Base-by-base conservation (phyloP, 2,329 filamentous ascomycete species). In the Trichoderma simmonsii region DNA sequence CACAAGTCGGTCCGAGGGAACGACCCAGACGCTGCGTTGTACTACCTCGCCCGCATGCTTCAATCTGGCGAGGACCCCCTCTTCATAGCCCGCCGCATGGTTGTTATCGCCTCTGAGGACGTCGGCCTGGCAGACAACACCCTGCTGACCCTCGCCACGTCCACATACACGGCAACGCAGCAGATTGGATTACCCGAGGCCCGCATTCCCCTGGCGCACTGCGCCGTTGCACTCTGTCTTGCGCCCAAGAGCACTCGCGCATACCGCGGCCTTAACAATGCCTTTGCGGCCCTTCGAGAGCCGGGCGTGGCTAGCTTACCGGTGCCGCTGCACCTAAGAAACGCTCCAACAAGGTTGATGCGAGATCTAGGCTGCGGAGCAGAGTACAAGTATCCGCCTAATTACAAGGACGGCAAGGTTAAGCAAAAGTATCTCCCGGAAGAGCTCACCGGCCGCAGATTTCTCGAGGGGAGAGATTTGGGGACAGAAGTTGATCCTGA, bases 181-280 rank as follows among this genome's bases (percentile, higher is more conserved):
- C 95, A 96, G 81, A 93, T 99, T 67, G 96, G 96, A 30, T 93
- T 98, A 88, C 96, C 96, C 1, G 96, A 99, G 82, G 95, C 94
- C 21, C 89, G 95, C 9, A 98, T 98, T 77, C 94, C 95, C 67
- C 87, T 99, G 6, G 95, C 93, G 0, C 96, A 99, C 82, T 93
- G 91, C 76, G 88, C 93, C 8, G 92, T 96, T 0, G 95, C 96
- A 0, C 86, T 98, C 63, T 88, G 91, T 4, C 84, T 94, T 18
- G 92, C 95, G 0, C 92, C 91, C 2, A 98, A 99, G 84, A 95
- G 92, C 76, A 98, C 94, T 1, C 86, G 95, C 43, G 91, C 92
- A 3, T 99, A 99, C 80, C 86, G 95, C 32, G 94, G 89, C 0
- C 82, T 98, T 15, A 92, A 91, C 74, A 96, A 92, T 73, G 95